These are phyloP conservation scores for Poa annua DNA, from an alignment of 176 grass and related monocot genomes.

Conservation along the genomic window DNA sequence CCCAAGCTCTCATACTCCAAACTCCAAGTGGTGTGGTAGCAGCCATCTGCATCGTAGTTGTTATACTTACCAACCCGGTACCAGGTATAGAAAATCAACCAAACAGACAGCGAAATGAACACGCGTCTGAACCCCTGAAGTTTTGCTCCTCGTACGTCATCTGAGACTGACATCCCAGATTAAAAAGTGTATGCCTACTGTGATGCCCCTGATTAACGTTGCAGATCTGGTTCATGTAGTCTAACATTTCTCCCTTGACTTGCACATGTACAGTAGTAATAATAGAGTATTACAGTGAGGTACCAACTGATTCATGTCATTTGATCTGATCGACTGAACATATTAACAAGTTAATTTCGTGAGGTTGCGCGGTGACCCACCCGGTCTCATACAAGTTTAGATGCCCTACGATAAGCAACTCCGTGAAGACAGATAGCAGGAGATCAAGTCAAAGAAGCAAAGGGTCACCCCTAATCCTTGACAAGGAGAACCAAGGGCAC, in stretches of 20 bases:
- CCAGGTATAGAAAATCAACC: slow-evolving; percentile 28
- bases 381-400: neutral
- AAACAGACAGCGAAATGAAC: slow-evolving; percentile 33
- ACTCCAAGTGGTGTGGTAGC: neutral
- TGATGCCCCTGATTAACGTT: neutral
- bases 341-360: neutral
- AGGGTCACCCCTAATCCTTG: neutral
- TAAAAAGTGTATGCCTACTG: neutral
- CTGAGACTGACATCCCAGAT: neutral
- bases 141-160: neutral
- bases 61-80: slow-evolving; percentile 42
- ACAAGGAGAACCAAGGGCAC: neutral
- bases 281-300: neutral
- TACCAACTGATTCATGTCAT: neutral
- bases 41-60: slow-evolving; percentile 37
- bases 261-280: neutral
- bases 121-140: neutral
- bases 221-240: neutral
- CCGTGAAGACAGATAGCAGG: neutral
- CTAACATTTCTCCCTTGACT: neutral
- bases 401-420: slow-evolving; percentile 26
- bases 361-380: slow-evolving; percentile 15
- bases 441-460: slow-evolving; percentile 38
- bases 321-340: neutral
- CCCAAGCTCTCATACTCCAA: neutral